phyloP scores from a whole-genome alignment of 2,329 filamentous ascomycete species.

The Cadophora gregata region DNA sequence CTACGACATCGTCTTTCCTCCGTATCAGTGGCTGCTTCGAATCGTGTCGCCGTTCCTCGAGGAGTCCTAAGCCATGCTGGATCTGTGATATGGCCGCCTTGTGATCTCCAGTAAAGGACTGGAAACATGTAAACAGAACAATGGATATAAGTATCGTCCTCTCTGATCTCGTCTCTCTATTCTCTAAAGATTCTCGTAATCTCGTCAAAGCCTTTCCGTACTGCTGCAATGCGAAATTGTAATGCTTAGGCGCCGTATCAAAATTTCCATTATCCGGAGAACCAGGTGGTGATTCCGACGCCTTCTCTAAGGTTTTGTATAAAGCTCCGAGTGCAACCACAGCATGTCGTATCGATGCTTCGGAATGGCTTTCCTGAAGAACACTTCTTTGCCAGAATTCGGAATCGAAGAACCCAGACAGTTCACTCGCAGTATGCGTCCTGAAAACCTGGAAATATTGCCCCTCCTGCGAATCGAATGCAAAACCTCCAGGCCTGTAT shows the following conservation, averaged over 20 bases:
- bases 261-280: slow-evolving; percentile 40
- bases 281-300: slow-evolving; percentile 54
- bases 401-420: slow-evolving; percentile 71
- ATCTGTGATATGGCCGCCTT: slow-evolving; percentile 66
- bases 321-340: slow-evolving; percentile 70
- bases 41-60: slow-evolving; percentile 59
- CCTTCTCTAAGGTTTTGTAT: slow-evolving; percentile 69
- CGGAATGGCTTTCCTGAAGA: slow-evolving; percentile 66
- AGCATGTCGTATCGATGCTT: slow-evolving; percentile 66
- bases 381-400: slow-evolving; percentile 69
- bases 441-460: slow-evolving; percentile 69
- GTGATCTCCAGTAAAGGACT: slow-evolving; percentile 70
- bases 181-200: slow-evolving; percentile 52
- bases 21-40: slow-evolving; percentile 45
- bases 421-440: slow-evolving; percentile 63
- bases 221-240: slow-evolving; percentile 64
- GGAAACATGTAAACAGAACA: slow-evolving; percentile 70
- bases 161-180: slow-evolving; percentile 52
- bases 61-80: slow-evolving; percentile 60
- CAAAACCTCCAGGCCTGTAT: slow-evolving; percentile 43
- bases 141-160: slow-evolving; percentile 67
- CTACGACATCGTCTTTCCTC: slow-evolving; percentile 36
- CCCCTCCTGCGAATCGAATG: slow-evolving; percentile 57
- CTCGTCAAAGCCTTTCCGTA: slow-evolving; percentile 63
- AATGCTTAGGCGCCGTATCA: slow-evolving; percentile 57